These are phyloP conservation scores for Phyllosticta ampelicida DNA, from an alignment of 2,329 filamentous ascomycete genomes.

Conservation along the genomic window DNA sequence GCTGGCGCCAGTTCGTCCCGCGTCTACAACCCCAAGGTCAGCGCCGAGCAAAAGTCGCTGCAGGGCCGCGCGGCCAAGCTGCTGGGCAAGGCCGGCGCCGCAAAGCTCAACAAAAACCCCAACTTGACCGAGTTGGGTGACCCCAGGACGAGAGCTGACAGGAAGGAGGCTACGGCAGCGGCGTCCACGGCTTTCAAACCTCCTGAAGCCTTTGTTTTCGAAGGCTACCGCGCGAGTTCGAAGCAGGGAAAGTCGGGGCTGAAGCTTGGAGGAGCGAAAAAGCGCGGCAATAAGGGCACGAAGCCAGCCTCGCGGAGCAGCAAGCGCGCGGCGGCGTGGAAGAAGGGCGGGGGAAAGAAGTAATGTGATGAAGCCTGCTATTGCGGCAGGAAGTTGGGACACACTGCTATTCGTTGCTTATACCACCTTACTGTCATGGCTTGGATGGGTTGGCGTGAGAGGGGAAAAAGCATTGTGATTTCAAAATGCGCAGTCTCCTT, in stretches of 20 bases:
- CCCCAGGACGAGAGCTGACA: not conserved
- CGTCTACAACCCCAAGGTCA: constrained; percentile 60
- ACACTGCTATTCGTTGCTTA: no score
- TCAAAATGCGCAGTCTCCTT: no score
- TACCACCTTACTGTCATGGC: no score
- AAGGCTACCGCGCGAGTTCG: constrained; percentile 62
- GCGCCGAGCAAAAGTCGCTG: constrained; percentile 57
- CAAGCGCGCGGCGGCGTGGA: constrained; percentile 36
- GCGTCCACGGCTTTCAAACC: constrained; percentile 37
- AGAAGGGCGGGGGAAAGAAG: constrained; percentile 29
- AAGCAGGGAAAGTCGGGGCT: constrained; percentile 54
- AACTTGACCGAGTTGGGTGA: not conserved
- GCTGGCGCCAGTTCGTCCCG: constrained; percentile 14
- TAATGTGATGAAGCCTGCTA: no score
- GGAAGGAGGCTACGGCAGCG: not conserved
- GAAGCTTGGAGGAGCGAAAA: constrained; percentile 43
- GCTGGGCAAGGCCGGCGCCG: constrained; percentile 57
- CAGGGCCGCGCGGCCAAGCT: constrained; percentile 66
- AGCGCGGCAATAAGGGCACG: constrained; percentile 21
- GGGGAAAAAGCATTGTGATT: no score
- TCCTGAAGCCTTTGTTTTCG: constrained; percentile 66
- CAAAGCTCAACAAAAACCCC: constrained; percentile 22
- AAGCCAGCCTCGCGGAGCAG: constrained; percentile 35
- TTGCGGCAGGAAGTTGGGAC: no score
- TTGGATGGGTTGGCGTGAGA: no score